A percentile compares a stretch with the other conserved stretches of the same genome.
phyloP scores from a whole-genome alignment of 1,284 basidiomycete genomes.

The Trichosporon inkin region DNA sequence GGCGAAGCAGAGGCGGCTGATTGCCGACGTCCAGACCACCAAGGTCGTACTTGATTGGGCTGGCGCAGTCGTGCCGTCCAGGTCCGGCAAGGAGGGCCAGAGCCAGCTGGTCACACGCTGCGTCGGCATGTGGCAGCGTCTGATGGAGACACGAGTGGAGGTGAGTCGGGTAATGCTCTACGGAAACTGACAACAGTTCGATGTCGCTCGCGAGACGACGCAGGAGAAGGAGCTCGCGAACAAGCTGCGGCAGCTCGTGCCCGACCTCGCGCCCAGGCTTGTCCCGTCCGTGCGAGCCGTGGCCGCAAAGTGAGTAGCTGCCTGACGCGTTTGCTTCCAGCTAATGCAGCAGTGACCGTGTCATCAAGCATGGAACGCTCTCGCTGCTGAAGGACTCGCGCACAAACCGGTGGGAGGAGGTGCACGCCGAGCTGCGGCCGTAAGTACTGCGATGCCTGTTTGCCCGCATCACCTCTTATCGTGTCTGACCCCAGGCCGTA shows the following conservation, averaged over 20 bases:
- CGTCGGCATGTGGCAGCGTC: slow-evolving; percentile 73
- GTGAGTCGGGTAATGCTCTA: slow-evolving; percentile 52
- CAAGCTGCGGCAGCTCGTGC: slow-evolving; percentile 55
- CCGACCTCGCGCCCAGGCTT: slow-evolving; percentile 43
- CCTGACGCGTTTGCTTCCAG: neutral
- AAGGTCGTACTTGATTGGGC: slow-evolving; percentile 64
- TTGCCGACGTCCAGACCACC: slow-evolving; percentile 85
- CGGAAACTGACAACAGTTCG: slow-evolving; percentile 21
- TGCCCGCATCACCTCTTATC: too few relatives aligned
- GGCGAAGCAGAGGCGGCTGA: slow-evolving; percentile 63
- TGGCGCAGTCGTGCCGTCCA: slow-evolving; percentile 11
- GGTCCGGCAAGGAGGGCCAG: slow-evolving; percentile 60
- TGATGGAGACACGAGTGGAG: slow-evolving; percentile 68
- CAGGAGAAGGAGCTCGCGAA: slow-evolving; percentile 52
- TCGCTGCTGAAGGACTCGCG: slow-evolving; percentile 73
- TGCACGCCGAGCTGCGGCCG: slow-evolving; percentile 87
- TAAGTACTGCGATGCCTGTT: too few relatives aligned
- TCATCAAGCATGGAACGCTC: slow-evolving; percentile 78
- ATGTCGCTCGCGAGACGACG: slow-evolving; percentile 53
- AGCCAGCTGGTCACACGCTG: slow-evolving; percentile 62
- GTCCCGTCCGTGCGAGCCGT: slow-evolving; percentile 32
- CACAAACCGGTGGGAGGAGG: slow-evolving; percentile 72
- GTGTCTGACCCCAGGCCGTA: slow-evolving; percentile 63
- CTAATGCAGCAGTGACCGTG: slow-evolving; percentile 59
- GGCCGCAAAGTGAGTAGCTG: slow-evolving; percentile 9